Percentiles rank a stretch among this genome's conserved stretches.
Evolutionary conservation across 176 grass and related monocot species (phyloP).

Genomic region (Eleusine indica): DNA sequence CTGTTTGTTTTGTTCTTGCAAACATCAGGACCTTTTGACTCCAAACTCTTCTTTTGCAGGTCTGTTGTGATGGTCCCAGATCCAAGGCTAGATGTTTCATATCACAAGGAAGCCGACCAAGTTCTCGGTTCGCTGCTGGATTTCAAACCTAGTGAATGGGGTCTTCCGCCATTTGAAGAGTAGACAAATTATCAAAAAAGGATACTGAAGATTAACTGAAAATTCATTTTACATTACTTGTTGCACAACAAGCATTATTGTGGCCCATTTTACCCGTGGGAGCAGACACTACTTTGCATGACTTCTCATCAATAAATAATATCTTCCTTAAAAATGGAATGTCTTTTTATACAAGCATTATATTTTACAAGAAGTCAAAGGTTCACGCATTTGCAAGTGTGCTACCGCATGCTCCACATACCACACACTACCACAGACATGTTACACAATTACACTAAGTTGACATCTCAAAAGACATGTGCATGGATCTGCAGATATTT

Average conservation of each 20-base stretch:
- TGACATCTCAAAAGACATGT: no score
- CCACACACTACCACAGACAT: no score
- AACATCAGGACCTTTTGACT: not conserved
- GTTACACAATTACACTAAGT: no score
- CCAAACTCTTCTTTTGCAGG: constrained; percentile 48
- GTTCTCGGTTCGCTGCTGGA: constrained; percentile 75
- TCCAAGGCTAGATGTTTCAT: constrained; percentile 69
- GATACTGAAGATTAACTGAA: not conserved
- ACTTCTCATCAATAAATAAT: not conserved
- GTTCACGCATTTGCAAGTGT: no score
- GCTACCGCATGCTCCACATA: no score
- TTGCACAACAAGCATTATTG: constrained; percentile 33
- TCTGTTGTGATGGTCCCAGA: constrained; percentile 85
- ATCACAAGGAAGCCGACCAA: constrained; percentile 88
- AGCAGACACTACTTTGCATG: not conserved
- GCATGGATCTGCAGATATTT: no score
- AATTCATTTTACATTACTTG: not conserved
- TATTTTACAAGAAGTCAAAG: not conserved
- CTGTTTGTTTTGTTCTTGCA: not conserved
- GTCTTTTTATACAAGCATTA: not conserved
- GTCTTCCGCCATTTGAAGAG: constrained; percentile 72
- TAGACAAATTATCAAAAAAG: not conserved
- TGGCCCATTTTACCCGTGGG: not conserved
- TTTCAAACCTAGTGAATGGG: constrained; percentile 73
- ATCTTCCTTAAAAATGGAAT: not conserved